Conservation (phyloP, 2,329 filamentous ascomycete species). For the Talaromyces sp. region DNA sequence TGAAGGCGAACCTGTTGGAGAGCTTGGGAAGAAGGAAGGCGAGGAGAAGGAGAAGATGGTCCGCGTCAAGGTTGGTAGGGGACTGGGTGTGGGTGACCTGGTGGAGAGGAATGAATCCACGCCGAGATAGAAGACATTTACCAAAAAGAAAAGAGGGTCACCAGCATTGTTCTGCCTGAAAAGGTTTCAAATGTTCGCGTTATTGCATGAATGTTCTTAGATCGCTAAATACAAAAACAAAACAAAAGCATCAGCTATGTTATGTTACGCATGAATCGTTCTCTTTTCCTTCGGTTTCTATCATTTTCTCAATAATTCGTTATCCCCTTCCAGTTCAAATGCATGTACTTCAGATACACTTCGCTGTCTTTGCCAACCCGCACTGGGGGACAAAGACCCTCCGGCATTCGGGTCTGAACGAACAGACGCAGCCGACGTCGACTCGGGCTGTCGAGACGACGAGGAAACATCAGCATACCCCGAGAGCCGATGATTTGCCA, state of each 20-base stretch:
- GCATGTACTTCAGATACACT: not conserved
- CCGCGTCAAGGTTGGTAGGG: slow-evolving; percentile 79
- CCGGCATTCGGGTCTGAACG: not conserved
- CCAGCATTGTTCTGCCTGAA: not conserved
- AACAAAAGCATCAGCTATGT: not conserved
- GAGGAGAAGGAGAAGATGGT: slow-evolving; percentile 58
- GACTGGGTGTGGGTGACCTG: slow-evolving; percentile 65
- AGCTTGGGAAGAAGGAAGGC: slow-evolving; percentile 47
- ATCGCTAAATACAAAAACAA: not conserved
- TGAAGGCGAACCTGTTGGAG: slow-evolving; percentile 67
- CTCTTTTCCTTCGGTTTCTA: not conserved
- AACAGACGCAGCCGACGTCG: not conserved
- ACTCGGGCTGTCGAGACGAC: not conserved
- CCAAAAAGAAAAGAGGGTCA: not conserved
- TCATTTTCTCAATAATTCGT: not conserved
- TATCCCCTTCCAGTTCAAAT: not conserved
- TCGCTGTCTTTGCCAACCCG: not conserved
- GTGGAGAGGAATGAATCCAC: slow-evolving; percentile 44
- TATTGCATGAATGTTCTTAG: not conserved
- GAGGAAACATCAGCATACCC: not conserved
- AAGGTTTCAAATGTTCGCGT: not conserved
- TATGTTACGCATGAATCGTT: not conserved
- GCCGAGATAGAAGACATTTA: not conserved
- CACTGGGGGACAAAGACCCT: not conserved
- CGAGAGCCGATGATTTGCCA: not conserved